Base-by-base conservation (phyloP, 768 basidiomycete genomes). In the Suillus spraguei region DNA sequence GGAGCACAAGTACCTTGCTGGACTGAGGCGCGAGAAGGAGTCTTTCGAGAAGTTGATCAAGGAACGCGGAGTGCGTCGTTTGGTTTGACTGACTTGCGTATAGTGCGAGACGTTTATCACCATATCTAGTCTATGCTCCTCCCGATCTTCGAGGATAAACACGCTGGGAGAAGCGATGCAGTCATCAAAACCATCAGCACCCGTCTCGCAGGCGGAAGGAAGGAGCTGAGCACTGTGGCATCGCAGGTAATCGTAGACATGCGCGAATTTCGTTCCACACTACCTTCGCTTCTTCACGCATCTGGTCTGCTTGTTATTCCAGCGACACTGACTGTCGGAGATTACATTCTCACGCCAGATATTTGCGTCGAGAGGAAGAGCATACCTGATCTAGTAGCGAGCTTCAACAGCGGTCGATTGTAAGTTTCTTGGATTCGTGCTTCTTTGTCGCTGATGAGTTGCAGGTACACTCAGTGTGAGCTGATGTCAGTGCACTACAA, bases 301-400 rank as follows among this genome's bases (percentile, higher is more conserved):
- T 84, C 92, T 0, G 83, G 84, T 50, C 77, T 97, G 47, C 78
- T 89, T 39, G 87, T 98, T 47, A 81, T 95, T n/a, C 97, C 97
- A 0, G 90, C 91, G 1, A 99, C 96, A 0, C 79, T 99, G 65
- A 94, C 92, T 0, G 91, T 99, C 2, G 97, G 97, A 3, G 97
- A 99, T 75, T 99, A 99, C 71, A 91, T 99, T 60, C 78, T 99
- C 53, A 91, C 93, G 1, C 97, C 97, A 0, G 94, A 97, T 64
- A 96, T 99, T 66, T 96, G 94, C 66, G 91, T 99, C 3, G 97
- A 99, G 77, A 82, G 97, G 62, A 99, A 99, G 79, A 96, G 96
- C 68, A 81, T 99, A 58, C 83, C 95, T 0, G 97, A 99, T 80
- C 71, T 99, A 59, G 85, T 95, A n/a, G 85, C 89, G 17, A 96